Evolutionary conservation across 2,329 filamentous ascomycete species (phyloP).

Genomic region (Penicillium nordicum): DNA sequence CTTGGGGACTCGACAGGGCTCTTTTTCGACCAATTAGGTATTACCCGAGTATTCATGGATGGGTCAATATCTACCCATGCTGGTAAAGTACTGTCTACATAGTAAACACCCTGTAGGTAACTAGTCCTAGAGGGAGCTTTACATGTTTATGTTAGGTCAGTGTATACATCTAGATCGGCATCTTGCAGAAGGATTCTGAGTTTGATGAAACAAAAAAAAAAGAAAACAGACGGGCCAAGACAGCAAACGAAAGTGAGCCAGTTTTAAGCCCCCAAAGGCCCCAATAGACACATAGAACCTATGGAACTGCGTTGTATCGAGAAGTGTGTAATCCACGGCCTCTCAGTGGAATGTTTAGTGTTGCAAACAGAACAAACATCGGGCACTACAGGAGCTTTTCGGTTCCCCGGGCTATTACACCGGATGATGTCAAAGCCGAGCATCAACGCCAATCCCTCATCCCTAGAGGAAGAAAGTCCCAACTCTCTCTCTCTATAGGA

Average conservation of each 20-base stretch:
- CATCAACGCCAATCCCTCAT: slow-evolving; percentile 16
- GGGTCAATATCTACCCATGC: too few species aligned
- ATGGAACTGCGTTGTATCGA: background rate
- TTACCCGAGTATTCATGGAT: background rate
- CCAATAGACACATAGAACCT: background rate
- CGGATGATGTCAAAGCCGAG: slow-evolving; percentile 40
- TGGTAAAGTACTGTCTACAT: background rate
- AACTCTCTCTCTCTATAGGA: background rate
- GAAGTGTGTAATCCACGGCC: slow-evolving; percentile 14
- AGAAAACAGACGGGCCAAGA: background rate
- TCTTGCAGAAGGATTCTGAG: background rate
- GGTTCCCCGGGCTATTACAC: slow-evolving; percentile 18
- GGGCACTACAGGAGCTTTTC: slow-evolving; percentile 22
- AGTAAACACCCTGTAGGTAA: too few species aligned
- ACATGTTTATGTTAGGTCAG: background rate
- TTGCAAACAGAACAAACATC: slow-evolving; percentile 40
- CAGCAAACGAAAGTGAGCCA: background rate
- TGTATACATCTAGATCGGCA: background rate
- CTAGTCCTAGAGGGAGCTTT: background rate
- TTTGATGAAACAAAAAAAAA: background rate
- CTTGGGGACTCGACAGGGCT: background rate
- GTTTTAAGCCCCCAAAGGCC: background rate
- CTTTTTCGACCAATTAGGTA: background rate
- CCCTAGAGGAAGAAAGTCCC: background rate
- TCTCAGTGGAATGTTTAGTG: slow-evolving; percentile 9